Percentiles rank a stretch among this genome's conserved stretches.
phyloP scores from a whole-genome alignment of 805 yeast species.

The Candida andamanensis region DNA sequence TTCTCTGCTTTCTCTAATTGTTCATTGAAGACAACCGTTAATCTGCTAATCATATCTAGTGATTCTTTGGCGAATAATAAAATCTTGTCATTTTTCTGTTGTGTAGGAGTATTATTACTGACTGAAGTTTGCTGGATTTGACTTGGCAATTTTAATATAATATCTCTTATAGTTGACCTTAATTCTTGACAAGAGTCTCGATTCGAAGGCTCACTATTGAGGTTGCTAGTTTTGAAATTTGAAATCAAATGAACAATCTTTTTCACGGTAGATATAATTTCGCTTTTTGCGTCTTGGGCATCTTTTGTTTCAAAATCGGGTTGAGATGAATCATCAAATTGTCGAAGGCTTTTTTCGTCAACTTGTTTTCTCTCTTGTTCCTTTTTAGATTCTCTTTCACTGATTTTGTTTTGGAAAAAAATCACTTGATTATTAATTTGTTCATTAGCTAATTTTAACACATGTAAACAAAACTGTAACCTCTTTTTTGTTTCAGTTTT shows the following conservation, averaged over 20 bases:
- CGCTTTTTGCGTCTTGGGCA: conserved; percentile 57
- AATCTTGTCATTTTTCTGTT: conserved; percentile 55
- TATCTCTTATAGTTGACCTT: conserved; percentile 73
- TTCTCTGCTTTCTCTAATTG: conserved; percentile 79
- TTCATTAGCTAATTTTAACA: conserved; percentile 74
- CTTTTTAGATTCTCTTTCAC: conserved; percentile 38
- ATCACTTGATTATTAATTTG: conserved; percentile 65
- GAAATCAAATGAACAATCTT: conserved; percentile 84
- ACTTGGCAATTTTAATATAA: conserved; percentile 66
- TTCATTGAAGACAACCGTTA: conserved; percentile 80
- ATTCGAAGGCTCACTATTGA: conserved; percentile 50
- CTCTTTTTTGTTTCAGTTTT: conserved; percentile 63
- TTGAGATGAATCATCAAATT: conserved; percentile 5
- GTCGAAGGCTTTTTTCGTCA: background rate
- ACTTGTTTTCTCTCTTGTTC: conserved; percentile 12
- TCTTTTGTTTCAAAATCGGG: conserved; percentile 1
- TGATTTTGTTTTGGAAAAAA: conserved; percentile 49
- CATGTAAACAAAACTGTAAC: conserved; percentile 71
- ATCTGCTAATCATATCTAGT: conserved; percentile 76
- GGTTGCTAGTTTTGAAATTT: conserved; percentile 50
- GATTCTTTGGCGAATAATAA: conserved; percentile 85
- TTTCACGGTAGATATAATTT: conserved; percentile 82
- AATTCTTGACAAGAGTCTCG: conserved; percentile 17
- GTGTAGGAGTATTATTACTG: conserved; percentile 12
- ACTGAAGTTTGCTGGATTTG: conserved; percentile 39